Evolutionary conservation across 306 rosid genomes (phyloP).

Genomic region (Vicia faba): DNA sequence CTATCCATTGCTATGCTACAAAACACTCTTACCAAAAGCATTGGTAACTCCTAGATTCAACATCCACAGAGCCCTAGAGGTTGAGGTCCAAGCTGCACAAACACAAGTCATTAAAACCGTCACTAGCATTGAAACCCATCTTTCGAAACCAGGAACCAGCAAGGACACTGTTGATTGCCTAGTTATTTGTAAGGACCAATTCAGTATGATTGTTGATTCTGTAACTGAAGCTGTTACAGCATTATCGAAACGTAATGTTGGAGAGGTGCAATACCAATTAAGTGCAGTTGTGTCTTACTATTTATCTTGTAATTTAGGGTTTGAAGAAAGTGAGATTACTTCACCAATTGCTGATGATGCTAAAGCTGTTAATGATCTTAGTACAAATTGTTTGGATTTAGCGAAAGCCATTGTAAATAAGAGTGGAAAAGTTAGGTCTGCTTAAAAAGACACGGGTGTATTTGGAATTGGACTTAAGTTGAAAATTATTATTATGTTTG

Average conservation of each 20-base stretch:
- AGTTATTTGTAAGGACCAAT: background rate
- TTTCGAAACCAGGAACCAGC: accelerated
- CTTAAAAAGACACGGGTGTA: background rate
- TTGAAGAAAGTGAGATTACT: background rate
- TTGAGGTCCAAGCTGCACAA: background rate
- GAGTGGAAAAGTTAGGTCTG: background rate
- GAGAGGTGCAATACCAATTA: background rate
- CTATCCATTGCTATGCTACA: background rate
- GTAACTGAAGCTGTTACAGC: accelerated
- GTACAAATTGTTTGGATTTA: constrained; percentile 8
- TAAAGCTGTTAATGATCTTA: background rate
- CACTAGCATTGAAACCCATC: accelerated
- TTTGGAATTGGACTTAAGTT: background rate
- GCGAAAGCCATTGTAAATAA: constrained; percentile 25
- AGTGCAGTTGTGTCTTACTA: background rate
- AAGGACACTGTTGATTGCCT: background rate
- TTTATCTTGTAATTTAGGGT: background rate
- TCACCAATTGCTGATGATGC: background rate
- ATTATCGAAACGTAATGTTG: accelerated
- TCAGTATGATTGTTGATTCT: background rate
- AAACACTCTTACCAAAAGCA: constrained; percentile 14
- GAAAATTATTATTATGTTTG: background rate
- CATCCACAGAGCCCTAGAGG: constrained; percentile 6
- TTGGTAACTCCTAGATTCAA: background rate
- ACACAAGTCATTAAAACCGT: background rate